phyloP scores from a whole-genome alignment of 495 filamentous ascomycete species.

The Talaromyces ruber region DNA sequence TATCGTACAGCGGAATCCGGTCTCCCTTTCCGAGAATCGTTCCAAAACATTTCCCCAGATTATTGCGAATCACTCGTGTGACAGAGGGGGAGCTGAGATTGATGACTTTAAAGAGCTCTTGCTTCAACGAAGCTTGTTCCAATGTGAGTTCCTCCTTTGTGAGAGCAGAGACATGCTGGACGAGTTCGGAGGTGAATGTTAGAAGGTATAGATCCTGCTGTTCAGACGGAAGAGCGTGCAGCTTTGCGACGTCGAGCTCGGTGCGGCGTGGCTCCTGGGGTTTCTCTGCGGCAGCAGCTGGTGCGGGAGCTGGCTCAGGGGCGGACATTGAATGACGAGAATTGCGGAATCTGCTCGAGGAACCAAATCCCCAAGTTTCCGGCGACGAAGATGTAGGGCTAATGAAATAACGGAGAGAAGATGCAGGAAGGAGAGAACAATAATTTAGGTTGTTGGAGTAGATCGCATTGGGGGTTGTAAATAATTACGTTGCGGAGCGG shows the following conservation, averaged over 20 bases:
- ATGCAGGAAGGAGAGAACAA: slow-evolving; percentile 6
- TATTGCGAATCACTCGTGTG: slow-evolving; percentile 83
- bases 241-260: slow-evolving; percentile 78
- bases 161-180: slow-evolving; percentile 67
- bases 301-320: slow-evolving; percentile 21
- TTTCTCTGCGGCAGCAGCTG: slow-evolving; percentile 13
- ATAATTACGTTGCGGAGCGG: slow-evolving; percentile 6
- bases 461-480: background rate
- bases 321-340: slow-evolving; percentile 28
- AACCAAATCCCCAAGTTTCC: background rate
- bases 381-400: slow-evolving; percentile 5
- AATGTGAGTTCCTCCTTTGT: slow-evolving; percentile 70
- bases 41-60: slow-evolving; percentile 74
- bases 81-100: slow-evolving; percentile 76
- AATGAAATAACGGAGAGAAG: background rate
- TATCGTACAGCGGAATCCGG: slow-evolving; percentile 86
- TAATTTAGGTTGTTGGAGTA: background rate
- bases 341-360: background rate
- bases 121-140: slow-evolving; percentile 82
- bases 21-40: slow-evolving; percentile 82
- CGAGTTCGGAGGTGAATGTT: slow-evolving; percentile 77
- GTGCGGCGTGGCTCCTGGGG: slow-evolving; percentile 29
- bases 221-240: slow-evolving; percentile 84
- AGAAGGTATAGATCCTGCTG: slow-evolving; percentile 93
- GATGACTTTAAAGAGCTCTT: slow-evolving; percentile 84